Evolutionary conservation across 1,284 basidiomycete genomes (phyloP), one percentile per base, ranked within the genome.

Genomic region (Ganoderma multipileum): DNA sequence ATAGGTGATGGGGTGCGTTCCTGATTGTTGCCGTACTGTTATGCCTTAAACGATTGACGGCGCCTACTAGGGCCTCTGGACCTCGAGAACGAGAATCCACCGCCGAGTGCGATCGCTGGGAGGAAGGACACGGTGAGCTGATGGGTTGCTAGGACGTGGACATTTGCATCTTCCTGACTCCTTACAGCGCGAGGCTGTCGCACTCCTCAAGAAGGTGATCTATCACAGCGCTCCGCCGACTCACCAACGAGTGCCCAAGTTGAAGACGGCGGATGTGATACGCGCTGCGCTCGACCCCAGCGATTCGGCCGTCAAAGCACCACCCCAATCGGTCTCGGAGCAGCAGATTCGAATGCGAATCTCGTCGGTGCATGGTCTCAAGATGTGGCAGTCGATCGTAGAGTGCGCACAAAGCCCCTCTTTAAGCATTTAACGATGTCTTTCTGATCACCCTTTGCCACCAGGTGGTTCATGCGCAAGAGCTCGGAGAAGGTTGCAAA

Each of bases 21-120:
- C 23, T 20, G 20, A 18, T 20, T 20, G n/a, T 5, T 33, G 14
- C n/a, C 20, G 11, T 14, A 3, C 20, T 30, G 23, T 28, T 11
- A 30, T 41, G 20, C 9, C 8, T 20, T 7, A 11, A n/a, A 20
- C 28, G 7, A 16, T 0, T 20, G 3, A 52, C 23, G 28, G n/a
- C 9, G 38, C 28, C 28, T 18, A 28, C 28, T 47, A 78, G 88
- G 87, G 0, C 88, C 87, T 1, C 76, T 89, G 58, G 88, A 90
- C 75, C 76, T 90, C 16, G 85, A 84, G 9, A 83, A 86, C 23
- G 90, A 92, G 76, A 77, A 76, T 8, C 90, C 90, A 11, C 89
- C 90, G 9, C 84, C 88, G 1, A 87, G 84, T 64, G 88, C 89
- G 1, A 91, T 93, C 67, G 89, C 87, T 2, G 87, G 83, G 20